Conservation (phyloP, 2,329 filamentous ascomycete species). For the Sporothrix dimorphospora region DNA sequence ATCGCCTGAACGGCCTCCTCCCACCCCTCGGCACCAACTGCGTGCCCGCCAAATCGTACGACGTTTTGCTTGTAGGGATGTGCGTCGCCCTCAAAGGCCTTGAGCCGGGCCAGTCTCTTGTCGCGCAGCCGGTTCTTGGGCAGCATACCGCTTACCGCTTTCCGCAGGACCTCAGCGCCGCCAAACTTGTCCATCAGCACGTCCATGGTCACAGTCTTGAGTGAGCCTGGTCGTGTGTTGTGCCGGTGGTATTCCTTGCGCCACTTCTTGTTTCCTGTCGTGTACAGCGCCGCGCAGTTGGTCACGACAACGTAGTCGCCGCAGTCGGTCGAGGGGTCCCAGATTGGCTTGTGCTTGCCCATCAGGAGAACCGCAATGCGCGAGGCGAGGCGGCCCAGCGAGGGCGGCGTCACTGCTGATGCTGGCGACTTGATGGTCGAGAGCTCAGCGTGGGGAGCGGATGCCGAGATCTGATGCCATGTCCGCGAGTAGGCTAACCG, state of each 20-base stretch:
- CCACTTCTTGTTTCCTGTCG: slow-evolving; percentile 87
- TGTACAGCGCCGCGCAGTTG: slow-evolving; percentile 82
- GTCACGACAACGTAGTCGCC: slow-evolving; percentile 98
- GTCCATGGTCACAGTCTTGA: slow-evolving; percentile 93
- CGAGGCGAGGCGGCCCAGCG: slow-evolving; percentile 87
- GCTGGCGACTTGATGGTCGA: slow-evolving; percentile 55
- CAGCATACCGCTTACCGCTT: slow-evolving; percentile 95
- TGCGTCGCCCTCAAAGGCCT: slow-evolving; percentile 90
- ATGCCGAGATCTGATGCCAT: slow-evolving; percentile 88
- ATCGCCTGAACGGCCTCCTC: slow-evolving; percentile 55
- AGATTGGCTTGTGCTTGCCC: slow-evolving; percentile 99
- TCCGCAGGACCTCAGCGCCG: slow-evolving; percentile 85
- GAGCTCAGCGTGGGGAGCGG: slow-evolving; percentile 63
- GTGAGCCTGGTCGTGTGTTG: slow-evolving; percentile 83
- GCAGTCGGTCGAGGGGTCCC: slow-evolving; percentile 95
- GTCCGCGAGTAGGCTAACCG: slow-evolving; percentile 93
- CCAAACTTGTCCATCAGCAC: slow-evolving; percentile 92
- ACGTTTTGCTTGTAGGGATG: slow-evolving; percentile 94
- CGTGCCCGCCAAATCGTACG: slow-evolving; percentile 67
- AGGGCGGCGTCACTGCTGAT: slow-evolving; percentile 64
- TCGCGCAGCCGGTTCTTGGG: slow-evolving; percentile 94
- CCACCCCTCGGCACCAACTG: slow-evolving; percentile 59
- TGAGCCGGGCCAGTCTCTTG: slow-evolving; percentile 82
- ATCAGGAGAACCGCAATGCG: slow-evolving; percentile 86
- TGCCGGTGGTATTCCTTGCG: slow-evolving; percentile 97